phyloP scores from a whole-genome alignment of 768 basidiomycete species.

The Punctularia strigosozonata region DNA sequence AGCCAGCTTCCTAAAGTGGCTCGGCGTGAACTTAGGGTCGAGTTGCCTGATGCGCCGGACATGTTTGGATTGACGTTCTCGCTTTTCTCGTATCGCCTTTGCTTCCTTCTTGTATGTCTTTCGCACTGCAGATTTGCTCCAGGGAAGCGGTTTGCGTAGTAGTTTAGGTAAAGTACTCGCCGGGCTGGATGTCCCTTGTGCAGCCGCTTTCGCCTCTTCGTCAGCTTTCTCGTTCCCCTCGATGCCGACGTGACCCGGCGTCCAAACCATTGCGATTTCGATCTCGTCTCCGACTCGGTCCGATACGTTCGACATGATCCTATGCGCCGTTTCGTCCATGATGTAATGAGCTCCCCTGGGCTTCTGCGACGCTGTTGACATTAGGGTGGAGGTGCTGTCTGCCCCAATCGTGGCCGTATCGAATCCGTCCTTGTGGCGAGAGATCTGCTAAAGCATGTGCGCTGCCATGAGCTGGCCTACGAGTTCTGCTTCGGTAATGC shows the following conservation, averaged over 20 bases:
- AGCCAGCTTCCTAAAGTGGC: conserved; percentile 2
- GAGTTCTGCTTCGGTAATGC: no score
- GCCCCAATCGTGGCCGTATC: no score
- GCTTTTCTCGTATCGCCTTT: neutral
- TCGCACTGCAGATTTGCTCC: conserved; percentile 3
- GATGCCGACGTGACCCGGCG: conserved; percentile 12
- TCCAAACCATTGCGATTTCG: conserved; percentile 7
- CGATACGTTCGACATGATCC: neutral
- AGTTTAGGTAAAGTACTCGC: neutral
- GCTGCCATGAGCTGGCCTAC: no score
- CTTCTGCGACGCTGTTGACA: neutral
- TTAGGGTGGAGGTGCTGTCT: no score
- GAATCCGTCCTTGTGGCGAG: no score
- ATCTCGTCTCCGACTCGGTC: neutral
- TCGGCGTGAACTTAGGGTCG: conserved; percentile 2
- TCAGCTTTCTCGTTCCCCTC: conserved; percentile 13
- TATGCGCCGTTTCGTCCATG: neutral
- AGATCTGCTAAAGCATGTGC: no score
- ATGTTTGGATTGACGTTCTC: neutral
- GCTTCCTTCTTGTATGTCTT: neutral
- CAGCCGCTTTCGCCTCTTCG: conserved; percentile 12
- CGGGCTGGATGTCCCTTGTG: neutral
- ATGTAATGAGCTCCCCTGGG: neutral
- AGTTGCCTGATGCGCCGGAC: neutral
- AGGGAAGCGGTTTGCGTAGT: conserved; percentile 3